Conservation (phyloP, 768 basidiomycete genomes). For the Tulasnella sp. region DNA sequence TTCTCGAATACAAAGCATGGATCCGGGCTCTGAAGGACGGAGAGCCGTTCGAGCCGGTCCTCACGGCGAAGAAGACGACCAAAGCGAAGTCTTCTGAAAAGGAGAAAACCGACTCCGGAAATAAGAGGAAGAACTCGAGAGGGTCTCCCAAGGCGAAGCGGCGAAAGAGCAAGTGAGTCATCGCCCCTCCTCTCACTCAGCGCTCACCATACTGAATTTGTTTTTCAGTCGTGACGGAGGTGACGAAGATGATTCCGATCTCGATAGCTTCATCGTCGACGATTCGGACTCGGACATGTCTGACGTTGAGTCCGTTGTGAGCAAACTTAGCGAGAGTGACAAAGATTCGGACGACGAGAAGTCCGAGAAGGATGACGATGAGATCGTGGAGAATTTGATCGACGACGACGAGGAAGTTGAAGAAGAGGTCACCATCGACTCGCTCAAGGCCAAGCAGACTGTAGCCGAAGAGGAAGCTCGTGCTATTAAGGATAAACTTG, state of each 20-base stretch:
- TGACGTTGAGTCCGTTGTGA: slow-evolving; percentile 11
- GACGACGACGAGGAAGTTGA: slow-evolving; percentile 26
- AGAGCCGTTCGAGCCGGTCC: slow-evolving; percentile 31
- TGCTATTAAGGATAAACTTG: slow-evolving; percentile 30
- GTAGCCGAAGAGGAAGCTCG: slow-evolving; percentile 2
- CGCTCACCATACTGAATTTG: neutral
- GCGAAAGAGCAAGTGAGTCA: slow-evolving; percentile 20
- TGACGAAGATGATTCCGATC: slow-evolving; percentile 17
- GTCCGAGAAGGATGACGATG: slow-evolving; percentile 15
- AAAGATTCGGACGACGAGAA: slow-evolving; percentile 22
- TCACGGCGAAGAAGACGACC: slow-evolving; percentile 28
- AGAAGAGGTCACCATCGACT: slow-evolving; percentile 34
- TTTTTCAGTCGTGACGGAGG: slow-evolving; percentile 19
- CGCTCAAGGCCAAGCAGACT: slow-evolving; percentile 34
- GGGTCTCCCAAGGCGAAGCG: slow-evolving; percentile 33
- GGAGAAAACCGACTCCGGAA: slow-evolving; percentile 20
- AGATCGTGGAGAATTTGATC: slow-evolving; percentile 15
- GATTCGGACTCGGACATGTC: slow-evolving; percentile 14
- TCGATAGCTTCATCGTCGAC: slow-evolving; percentile 7
- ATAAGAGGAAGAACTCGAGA: slow-evolving; percentile 41
- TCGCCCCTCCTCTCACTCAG: neutral
- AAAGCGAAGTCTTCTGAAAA: slow-evolving; percentile 16
- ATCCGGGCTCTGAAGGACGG: slow-evolving; percentile 37
- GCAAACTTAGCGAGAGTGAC: slow-evolving; percentile 14
- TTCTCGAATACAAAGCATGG: slow-evolving; percentile 24